These are phyloP conservation scores for Davidsoniella australis DNA, from an alignment of 2,329 filamentous ascomycete species.

Conservation along the genomic window DNA sequence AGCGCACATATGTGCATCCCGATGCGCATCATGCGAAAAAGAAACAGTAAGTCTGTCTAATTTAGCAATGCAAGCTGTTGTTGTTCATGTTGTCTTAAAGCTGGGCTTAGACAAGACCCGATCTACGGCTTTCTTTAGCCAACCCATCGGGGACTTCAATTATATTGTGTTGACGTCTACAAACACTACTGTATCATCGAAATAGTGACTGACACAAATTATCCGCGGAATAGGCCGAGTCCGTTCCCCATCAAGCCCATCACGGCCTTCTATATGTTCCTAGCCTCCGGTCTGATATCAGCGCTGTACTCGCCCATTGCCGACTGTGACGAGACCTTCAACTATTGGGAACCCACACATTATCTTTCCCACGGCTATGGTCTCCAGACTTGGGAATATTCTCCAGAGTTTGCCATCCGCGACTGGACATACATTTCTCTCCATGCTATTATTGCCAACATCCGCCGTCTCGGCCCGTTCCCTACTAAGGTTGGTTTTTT, in stretches of 20 bases:
- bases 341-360: slow-evolving; percentile 96
- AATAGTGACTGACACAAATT: background rate
- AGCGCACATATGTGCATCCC: slow-evolving; percentile 27
- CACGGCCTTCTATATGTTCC: slow-evolving; percentile 64
- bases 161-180: background rate
- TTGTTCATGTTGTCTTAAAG: no score
- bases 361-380: slow-evolving; percentile 87
- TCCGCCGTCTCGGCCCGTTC: slow-evolving; percentile 46
- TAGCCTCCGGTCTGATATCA: slow-evolving; percentile 55
- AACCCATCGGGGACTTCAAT: no score
- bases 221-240: slow-evolving; percentile 1
- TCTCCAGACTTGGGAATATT: slow-evolving; percentile 97
- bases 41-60: slow-evolving; percentile 27
- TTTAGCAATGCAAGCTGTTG: no score
- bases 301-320: slow-evolving; percentile 80
- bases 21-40: slow-evolving; percentile 30
- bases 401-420: slow-evolving; percentile 81
- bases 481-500: slow-evolving; percentile 33
- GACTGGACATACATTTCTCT: slow-evolving; percentile 83
- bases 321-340: slow-evolving; percentile 97
- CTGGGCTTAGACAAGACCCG: no score
- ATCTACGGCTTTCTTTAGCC: no score
- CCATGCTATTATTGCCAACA: slow-evolving; percentile 55
- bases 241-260: slow-evolving; percentile 45
- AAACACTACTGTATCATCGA: background rate